Base-by-base conservation (phyloP, 2,329 filamentous ascomycete genomes). In the Colletotrichum cuscutae region DNA sequence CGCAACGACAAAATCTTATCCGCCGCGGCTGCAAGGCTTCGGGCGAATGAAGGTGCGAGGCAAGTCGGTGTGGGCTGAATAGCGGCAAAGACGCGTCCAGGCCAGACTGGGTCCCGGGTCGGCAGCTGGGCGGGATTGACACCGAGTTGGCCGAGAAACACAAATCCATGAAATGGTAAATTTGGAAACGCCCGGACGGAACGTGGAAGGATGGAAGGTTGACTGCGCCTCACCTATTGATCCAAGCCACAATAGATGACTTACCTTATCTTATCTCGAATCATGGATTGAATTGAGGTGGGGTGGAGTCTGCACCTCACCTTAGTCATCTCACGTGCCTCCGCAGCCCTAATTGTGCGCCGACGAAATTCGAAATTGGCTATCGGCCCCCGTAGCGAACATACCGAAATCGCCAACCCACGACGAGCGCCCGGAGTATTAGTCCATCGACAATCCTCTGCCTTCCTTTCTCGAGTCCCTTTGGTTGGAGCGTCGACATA, bases 401-500 rank as follows among this genome's bases (percentile, higher is more conserved):
- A 74, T 64, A 26, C 49, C 65, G 61, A 67, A 64, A 49, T 65
- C 64, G 67, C 72, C 75, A 75, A 65, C 68, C 56, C 63, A 35
- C 62, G 54, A 63, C 70, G 72, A 68, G 65, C 68, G 68, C 63
- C 71, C 76, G 75, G 76, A 76, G 72, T 69, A 76, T 74, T 76
- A 76, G 76, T 76, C 72, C 71, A 72, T 75, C 76, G 84, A 85
- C 83, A 81, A 80, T 82, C 80, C 79, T 78, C 78, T 78, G 78
- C 81, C 80, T 80, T 65, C 83, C 80, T 80, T 81, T 79, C 81
- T 78, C 78, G 78, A 73, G 79, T 81, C 80, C 79, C 81, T 78
- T 79, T 80, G 83, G 82, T 85, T 82, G 81, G 83, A 85, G 84
- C 85, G 84, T 82, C 81, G 82, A 81, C 42, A 82, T 82, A 81